phyloP scores from a whole-genome alignment of 352 stramenopile species.

The Pythium plurisporium region DNA sequence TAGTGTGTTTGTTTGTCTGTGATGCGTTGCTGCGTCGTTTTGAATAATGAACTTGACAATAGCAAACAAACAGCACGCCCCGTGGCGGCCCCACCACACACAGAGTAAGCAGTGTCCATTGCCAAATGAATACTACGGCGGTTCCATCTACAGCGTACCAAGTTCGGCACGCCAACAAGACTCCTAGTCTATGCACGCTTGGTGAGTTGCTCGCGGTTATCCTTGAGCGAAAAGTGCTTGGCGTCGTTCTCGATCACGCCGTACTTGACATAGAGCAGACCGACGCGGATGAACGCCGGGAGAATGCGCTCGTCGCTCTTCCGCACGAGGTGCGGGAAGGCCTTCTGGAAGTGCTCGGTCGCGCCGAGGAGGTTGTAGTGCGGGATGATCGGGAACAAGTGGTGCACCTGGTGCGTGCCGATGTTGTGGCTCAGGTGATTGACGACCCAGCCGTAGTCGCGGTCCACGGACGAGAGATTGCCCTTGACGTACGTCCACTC shows the following conservation, averaged over 20 bases:
- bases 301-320: slow-evolving; percentile 67
- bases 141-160: no score
- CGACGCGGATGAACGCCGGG: slow-evolving; percentile 54
- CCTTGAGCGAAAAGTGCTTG: slow-evolving; percentile 71
- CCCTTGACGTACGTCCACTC: slow-evolving; percentile 85
- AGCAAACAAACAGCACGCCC: not conserved
- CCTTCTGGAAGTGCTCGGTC: slow-evolving; percentile 52
- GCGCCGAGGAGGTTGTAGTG: slow-evolving; percentile 78
- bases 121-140: no score
- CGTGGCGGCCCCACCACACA: not conserved
- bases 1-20: slow-evolving; percentile 7
- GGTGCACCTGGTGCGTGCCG: slow-evolving; percentile 81
- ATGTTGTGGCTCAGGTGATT: slow-evolving; percentile 88
- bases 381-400: slow-evolving; percentile 85
- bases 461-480: slow-evolving; percentile 78
- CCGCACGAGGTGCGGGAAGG: slow-evolving; percentile 73
- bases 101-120: not conserved
- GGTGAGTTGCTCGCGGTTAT: slow-evolving; percentile 20
- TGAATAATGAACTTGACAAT: slow-evolving; percentile 21
- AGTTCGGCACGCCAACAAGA: no score
- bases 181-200: slow-evolving; percentile 21
- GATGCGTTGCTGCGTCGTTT: slow-evolving; percentile 7
- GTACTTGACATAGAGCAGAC: slow-evolving; percentile 61
- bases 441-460: slow-evolving; percentile 70
- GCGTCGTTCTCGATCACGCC: slow-evolving; percentile 58